Evolutionary conservation across 2,329 filamentous ascomycete genomes (phyloP).

Genomic region (Pseudogymnoascus pannorum): DNA sequence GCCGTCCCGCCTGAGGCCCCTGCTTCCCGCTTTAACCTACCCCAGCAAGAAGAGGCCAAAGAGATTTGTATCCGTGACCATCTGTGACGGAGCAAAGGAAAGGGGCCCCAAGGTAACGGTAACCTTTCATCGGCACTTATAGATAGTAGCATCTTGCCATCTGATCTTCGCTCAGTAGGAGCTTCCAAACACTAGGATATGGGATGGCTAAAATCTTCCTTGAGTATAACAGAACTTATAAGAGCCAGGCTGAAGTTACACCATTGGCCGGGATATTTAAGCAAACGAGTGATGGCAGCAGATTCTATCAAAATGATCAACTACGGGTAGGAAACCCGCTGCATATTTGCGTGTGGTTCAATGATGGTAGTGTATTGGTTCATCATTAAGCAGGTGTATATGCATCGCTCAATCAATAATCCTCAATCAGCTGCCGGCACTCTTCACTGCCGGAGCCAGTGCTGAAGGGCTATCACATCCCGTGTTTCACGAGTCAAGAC

Average conservation of each 20-base stretch:
- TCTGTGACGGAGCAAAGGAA: neutral
- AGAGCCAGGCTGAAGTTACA: neutral
- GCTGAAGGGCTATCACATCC: neutral
- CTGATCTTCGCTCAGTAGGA: conserved; percentile 1
- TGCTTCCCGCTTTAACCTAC: neutral
- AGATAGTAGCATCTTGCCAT: neutral
- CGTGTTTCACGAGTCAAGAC: neutral
- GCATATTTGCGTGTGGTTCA: neutral
- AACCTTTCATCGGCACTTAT: neutral
- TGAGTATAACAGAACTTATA: neutral
- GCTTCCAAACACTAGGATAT: neutral
- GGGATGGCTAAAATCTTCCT: neutral
- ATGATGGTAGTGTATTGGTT: neutral
- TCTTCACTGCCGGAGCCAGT: neutral
- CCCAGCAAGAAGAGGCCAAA: neutral
- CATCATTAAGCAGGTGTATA: neutral
- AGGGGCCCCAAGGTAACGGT: neutral
- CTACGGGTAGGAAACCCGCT: neutral
- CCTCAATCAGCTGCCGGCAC: neutral
- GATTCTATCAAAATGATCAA: neutral
- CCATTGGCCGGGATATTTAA: neutral
- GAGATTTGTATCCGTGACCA: neutral
- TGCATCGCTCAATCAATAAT: neutral
- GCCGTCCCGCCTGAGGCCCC: neutral
- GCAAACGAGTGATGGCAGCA: neutral